These are phyloP conservation scores for Mikania micrantha DNA, from an alignment of 129 eudicot genomes.

Conservation along the genomic window DNA sequence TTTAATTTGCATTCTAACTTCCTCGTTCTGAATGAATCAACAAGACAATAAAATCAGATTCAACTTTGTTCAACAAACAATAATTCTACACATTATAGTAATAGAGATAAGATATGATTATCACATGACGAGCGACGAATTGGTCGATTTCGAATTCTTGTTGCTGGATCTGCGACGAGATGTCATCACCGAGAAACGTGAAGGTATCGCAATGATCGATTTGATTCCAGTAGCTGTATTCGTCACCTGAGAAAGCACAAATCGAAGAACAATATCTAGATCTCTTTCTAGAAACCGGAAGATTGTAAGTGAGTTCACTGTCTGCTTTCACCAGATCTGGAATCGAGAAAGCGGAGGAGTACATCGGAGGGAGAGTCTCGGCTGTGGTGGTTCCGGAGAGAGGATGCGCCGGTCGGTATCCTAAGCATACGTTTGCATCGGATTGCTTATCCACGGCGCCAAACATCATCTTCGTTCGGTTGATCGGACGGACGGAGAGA, in stretches of 20 bases:
- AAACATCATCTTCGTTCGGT: neutral
- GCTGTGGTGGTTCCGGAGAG: constrained; percentile 1
- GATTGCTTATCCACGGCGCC: neutral
- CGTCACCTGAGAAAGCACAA: neutral
- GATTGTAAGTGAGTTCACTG: constrained; percentile 1
- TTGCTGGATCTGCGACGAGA: constrained; percentile 32
- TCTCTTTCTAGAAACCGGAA: constrained; percentile 15
- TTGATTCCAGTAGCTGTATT: neutral
- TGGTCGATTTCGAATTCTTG: constrained; percentile 39
- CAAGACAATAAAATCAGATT: neutral
- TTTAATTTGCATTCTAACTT: neutral
- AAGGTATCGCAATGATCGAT: neutral
- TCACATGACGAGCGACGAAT: constrained; percentile 43
- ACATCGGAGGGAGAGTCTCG: constrained; percentile 25
- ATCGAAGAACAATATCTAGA: constrained; percentile 1
- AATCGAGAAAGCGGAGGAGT: neutral
- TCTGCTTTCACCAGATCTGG: constrained; percentile 2
- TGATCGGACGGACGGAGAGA: too few relatives aligned
- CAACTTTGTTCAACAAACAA: neutral
- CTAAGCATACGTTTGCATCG: neutral
- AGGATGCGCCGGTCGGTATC: neutral
- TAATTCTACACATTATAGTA: neutral
- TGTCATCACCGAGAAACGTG: constrained; percentile 13
- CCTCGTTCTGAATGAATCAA: neutral
- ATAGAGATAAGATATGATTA: neutral